Percentiles rank a stretch among this genome's conserved stretches.
Conservation (phyloP, 2,329 filamentous ascomycete species). For the Talaromyces sp. region DNA sequence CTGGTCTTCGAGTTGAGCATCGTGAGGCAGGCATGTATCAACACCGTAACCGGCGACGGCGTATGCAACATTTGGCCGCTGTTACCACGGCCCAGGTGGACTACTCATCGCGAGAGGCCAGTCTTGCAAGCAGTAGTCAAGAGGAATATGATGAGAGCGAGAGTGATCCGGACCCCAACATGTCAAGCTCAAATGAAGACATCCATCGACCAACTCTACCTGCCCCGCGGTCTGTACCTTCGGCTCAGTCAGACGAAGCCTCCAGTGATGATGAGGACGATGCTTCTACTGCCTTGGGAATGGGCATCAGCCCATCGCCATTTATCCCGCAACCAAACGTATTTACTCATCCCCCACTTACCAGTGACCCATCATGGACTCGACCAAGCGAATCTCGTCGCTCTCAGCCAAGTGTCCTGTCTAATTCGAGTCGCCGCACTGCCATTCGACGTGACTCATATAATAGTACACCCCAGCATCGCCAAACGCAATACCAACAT, state of each 20-base stretch:
- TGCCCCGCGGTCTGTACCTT: constrained; percentile 24
- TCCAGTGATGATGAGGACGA: constrained; percentile 68
- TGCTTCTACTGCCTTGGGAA: constrained; percentile 79
- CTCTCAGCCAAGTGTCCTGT: constrained; percentile 51
- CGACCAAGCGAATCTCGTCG: constrained; percentile 51
- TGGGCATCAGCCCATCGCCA: constrained; percentile 52
- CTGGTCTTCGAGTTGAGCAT: constrained; percentile 75
- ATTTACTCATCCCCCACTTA: constrained; percentile 78
- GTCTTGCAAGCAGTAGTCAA: constrained; percentile 70
- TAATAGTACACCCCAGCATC: constrained; percentile 34
- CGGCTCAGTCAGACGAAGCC: constrained; percentile 34
- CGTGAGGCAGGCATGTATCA: constrained; percentile 54
- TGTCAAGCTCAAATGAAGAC: constrained; percentile 67
- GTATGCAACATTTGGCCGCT: constrained; percentile 37
- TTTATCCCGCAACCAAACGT: constrained; percentile 92
- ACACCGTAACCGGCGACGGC: constrained; percentile 60
- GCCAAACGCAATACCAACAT: constrained; percentile 51
- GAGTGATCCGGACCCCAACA: constrained; percentile 76
- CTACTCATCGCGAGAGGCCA: constrained; percentile 49
- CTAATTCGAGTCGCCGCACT: constrained; percentile 38
- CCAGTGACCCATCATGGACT: constrained; percentile 45
- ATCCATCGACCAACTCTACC: constrained; percentile 38
- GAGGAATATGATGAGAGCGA: constrained; percentile 95
- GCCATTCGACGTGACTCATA: constrained; percentile 44
- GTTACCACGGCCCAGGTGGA: constrained; percentile 45